Conservation (phyloP, 176 grass and related monocot species). For the Rhynchospora pubera region DNA sequence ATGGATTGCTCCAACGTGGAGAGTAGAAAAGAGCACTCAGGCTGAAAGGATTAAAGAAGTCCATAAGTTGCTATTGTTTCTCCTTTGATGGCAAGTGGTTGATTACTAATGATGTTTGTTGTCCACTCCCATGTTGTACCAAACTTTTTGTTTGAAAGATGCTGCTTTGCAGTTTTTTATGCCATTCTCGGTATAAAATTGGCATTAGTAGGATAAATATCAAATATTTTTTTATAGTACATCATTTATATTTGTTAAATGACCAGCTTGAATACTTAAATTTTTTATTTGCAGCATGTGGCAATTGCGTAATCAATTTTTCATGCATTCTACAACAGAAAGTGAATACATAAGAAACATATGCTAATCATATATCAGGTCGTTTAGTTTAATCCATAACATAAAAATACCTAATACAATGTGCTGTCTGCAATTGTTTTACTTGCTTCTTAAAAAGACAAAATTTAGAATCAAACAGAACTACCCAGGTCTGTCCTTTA, state of each 20-base stretch:
- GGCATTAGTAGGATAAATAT: not conserved
- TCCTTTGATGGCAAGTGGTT: conserved; percentile 13
- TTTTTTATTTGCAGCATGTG: not conserved
- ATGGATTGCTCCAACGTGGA: conserved; percentile 54
- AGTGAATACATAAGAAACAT: not conserved
- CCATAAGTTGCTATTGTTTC: conserved; percentile 16
- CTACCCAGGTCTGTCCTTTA: not conserved
- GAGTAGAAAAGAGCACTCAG: conserved; percentile 78
- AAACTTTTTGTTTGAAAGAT: not conserved
- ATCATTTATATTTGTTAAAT: not conserved
- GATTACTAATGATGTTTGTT: not conserved
- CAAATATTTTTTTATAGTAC: not conserved
- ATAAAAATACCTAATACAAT: not conserved
- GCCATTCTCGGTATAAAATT: not conserved
- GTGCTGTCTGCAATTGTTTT: not conserved
- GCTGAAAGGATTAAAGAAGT: conserved; percentile 54
- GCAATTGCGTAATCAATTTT: not conserved
- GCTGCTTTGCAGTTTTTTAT: not conserved
- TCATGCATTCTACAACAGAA: not conserved
- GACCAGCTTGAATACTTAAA: not conserved
- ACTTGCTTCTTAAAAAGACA: not conserved
- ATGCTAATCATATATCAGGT: not conserved
- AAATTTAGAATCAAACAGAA: not conserved
- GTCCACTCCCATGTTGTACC: not conserved
- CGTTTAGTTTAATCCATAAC: not conserved